These are phyloP conservation scores for Persicaria tinctoria DNA, from an alignment of 148 eudicot genomes.

Conservation along the genomic window DNA sequence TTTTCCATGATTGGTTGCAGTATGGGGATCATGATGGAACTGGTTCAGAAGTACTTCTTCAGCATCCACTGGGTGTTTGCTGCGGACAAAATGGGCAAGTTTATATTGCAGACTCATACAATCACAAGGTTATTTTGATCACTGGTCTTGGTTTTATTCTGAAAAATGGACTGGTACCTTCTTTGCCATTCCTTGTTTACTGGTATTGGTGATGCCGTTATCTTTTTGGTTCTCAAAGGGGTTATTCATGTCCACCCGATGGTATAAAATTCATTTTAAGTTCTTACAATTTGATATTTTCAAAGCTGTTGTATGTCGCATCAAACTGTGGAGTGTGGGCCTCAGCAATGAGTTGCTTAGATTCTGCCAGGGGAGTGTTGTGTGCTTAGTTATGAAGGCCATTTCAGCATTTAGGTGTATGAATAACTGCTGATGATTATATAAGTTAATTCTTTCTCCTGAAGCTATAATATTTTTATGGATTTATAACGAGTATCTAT, in stretches of 20 bases:
- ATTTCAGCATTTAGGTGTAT: not conserved
- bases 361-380: too few relatives aligned
- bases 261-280: too few relatives aligned
- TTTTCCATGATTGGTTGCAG: conserved; percentile 28
- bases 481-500: not conserved
- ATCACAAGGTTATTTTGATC: conserved; percentile 63
- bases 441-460: not conserved
- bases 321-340: not conserved
- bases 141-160: not conserved
- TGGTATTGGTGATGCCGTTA: not conserved
- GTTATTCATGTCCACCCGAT: not conserved
- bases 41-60: conserved; percentile 91
- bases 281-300: too few relatives aligned
- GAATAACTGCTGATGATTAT: not conserved
- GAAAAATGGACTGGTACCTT: not conserved
- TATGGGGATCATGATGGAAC: conserved; percentile 93
- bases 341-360: not conserved
- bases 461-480: not conserved
- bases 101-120: conserved; percentile 89
- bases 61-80: conserved; percentile 87
- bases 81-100: conserved; percentile 71
- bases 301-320: too few relatives aligned
- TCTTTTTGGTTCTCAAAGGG: not conserved
- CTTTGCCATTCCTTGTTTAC: not conserved
- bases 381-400: too few relatives aligned